Percentiles rank a stretch among this genome's conserved stretches.
These are phyloP conservation scores for Grosmannia penicillata DNA, from an alignment of 2,329 filamentous ascomycete genomes.

Conservation along the genomic window DNA sequence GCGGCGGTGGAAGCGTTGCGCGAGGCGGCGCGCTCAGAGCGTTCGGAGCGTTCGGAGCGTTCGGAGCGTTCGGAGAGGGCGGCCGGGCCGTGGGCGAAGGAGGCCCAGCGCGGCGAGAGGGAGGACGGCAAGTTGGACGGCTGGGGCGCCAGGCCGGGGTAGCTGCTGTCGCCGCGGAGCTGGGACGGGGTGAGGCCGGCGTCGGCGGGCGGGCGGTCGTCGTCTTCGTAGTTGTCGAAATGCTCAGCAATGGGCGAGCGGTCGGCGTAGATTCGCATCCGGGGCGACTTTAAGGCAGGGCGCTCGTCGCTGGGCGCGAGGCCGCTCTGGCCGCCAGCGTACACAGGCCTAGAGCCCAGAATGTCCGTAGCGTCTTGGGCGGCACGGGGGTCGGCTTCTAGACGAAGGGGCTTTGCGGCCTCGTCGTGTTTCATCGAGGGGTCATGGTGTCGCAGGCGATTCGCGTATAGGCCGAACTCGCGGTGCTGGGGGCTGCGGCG, in stretches of 20 bases:
- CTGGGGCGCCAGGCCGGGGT: slow-evolving; percentile 7
- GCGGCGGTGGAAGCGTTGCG: slow-evolving; percentile 6
- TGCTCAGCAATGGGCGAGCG: not conserved
- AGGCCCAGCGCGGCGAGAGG: slow-evolving; percentile 31
- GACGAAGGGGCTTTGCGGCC: slow-evolving; percentile 9
- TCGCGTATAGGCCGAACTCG: slow-evolving; percentile 13
- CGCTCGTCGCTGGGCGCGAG: slow-evolving; percentile 4
- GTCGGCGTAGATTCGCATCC: not conserved
- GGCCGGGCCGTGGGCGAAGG: slow-evolving; percentile 16
- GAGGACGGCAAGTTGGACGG: slow-evolving; percentile 15
- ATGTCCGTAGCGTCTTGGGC: slow-evolving; percentile 1
- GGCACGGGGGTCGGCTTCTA: slow-evolving; percentile 2
- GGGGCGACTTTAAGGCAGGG: not conserved
- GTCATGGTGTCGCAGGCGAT: slow-evolving; percentile 12
- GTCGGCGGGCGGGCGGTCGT: not conserved
- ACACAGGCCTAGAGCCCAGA: too few species aligned
- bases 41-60: slow-evolving; percentile 5
- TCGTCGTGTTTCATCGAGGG: slow-evolving; percentile 17
- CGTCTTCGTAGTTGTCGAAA: slow-evolving; percentile 2
- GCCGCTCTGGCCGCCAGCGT: slow-evolving; percentile 1
- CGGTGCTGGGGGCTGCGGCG: slow-evolving; percentile 12
- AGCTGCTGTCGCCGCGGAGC: not conserved
- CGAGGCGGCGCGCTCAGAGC: slow-evolving; percentile 1
- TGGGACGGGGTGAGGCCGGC: not conserved
- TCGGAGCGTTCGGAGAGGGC: slow-evolving; percentile 14